Conservation (phyloP, 257 asterid genomes). For the Fraxinus pennsylvanica region DNA sequence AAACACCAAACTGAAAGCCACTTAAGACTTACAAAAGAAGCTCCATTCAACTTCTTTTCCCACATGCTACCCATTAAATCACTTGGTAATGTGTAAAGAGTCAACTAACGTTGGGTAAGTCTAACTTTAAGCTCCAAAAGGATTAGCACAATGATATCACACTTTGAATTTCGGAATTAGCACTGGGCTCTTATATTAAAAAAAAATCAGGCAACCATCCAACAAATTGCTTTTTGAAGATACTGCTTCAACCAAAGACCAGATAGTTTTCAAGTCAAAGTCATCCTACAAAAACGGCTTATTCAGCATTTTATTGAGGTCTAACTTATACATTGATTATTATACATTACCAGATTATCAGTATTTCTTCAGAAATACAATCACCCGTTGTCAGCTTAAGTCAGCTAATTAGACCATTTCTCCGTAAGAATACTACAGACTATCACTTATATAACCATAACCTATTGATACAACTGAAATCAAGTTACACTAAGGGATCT, state of each 20-base stretch:
- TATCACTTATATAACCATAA: not conserved
- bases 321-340: not conserved
- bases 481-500: constrained; percentile 6
- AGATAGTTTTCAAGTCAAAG: not conserved
- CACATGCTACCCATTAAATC: not conserved
- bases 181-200: not conserved
- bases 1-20: not conserved
- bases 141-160: constrained; percentile 1
- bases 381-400: constrained; percentile 1
- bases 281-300: too few species aligned
- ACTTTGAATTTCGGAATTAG: not conserved
- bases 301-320: not conserved
- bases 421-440: not conserved
- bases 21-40: not conserved
- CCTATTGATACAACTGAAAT: constrained; percentile 7
- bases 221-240: not conserved
- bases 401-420: not conserved
- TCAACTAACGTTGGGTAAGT: not conserved
- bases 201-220: not conserved
- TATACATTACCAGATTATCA: not conserved
- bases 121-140: not conserved
- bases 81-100: not conserved
- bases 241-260: not conserved
- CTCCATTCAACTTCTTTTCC: not conserved
- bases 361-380: not conserved